These are phyloP conservation scores for Podaxis sp. DNA, from an alignment of 768 basidiomycete species.

Conservation along the genomic window DNA sequence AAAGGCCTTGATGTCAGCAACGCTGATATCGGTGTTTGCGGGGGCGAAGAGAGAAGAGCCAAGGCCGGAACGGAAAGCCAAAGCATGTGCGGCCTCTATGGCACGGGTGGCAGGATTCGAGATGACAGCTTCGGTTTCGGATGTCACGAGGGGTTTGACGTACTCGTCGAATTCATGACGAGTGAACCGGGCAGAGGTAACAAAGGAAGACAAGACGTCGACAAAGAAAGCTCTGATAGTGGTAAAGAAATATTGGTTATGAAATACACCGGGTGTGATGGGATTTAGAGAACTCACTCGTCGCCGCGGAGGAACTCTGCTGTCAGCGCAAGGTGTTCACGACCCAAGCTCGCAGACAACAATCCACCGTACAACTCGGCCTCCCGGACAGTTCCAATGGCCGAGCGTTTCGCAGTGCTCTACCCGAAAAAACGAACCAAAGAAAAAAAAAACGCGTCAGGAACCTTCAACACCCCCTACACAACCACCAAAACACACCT, in stretches of 20 bases:
- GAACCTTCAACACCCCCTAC: not conserved
- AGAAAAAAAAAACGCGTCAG: not conserved
- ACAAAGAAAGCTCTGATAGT: constrained; percentile 78
- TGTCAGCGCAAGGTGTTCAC: constrained; percentile 91
- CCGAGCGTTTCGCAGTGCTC: constrained; percentile 85
- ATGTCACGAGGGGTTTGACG: constrained; percentile 65
- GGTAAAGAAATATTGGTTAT: constrained; percentile 3
- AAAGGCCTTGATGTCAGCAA: constrained; percentile 70
- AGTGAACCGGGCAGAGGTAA: constrained; percentile 80
- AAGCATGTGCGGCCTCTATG: constrained; percentile 81
- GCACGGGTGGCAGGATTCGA: constrained; percentile 66
- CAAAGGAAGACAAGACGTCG: constrained; percentile 79
- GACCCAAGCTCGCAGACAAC: constrained; percentile 75
- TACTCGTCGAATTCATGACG: constrained; percentile 77
- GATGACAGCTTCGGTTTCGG: constrained; percentile 63
- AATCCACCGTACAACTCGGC: constrained; percentile 93
- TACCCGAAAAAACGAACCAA: constrained; percentile 27
- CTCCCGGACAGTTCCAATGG: constrained; percentile 87
- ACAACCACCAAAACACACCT: constrained; percentile 52
- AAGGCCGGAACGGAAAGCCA: constrained; percentile 94
- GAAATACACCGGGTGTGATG: not conserved
- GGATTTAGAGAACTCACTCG: constrained; percentile 64
- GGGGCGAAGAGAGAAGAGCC: constrained; percentile 87
- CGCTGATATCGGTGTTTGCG: constrained; percentile 59
- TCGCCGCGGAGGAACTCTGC: constrained; percentile 95